Evolutionary conservation across 2,329 filamentous ascomycete genomes (phyloP), one percentile per base, ranked within the genome.

Genomic region (Clarireedia monteithiana): DNA sequence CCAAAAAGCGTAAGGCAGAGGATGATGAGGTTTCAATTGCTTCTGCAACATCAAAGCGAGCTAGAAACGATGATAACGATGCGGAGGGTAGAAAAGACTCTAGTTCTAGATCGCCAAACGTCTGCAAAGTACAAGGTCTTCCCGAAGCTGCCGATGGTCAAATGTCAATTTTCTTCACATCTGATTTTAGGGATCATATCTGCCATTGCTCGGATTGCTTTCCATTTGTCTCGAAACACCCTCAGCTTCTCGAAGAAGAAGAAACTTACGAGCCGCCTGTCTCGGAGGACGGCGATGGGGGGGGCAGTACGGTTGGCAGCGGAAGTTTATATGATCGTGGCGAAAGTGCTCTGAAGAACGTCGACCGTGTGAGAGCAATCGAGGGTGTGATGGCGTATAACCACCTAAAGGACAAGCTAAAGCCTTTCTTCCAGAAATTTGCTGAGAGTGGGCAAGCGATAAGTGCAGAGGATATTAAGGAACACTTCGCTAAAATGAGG

Each of bases 341-440:
- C 48, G 94, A 99, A 73, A 92, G 89, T 48, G 92, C 91, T 0
- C 79, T 99, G 27, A 90, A 85, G 69, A 95, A 90, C 65, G 85
- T 99, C 56, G 94, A 99, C 69, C 88, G 94, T 2, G 92, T 97
- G 6, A 81, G 86, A 14, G 94, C 94, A 4, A 96, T 99, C 55
- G 89, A 99, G 70, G 94, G 94, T 15, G 92, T 95, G 47, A 96
- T 97, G 91, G 92, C 91, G 0, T 99, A 97, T 73, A 96, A 97
- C 66, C 88, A 95, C 66, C 80, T 99, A 58, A 94, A 95, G 68
- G 91, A 97, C 67, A 91, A 92, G 69, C 83, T 99, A n/a, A 96
- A 92, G 76, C 85, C 86, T 0, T 97, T 99, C 70, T 83, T 99
- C 66, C 84, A 91, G 72, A 88, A 95, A 45, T 99, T 96, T 69